A percentile compares a stretch with the other conserved stretches of the same genome.
Evolutionary conservation across 768 basidiomycete species (phyloP).

Genomic region (Leccinum uliginosum): DNA sequence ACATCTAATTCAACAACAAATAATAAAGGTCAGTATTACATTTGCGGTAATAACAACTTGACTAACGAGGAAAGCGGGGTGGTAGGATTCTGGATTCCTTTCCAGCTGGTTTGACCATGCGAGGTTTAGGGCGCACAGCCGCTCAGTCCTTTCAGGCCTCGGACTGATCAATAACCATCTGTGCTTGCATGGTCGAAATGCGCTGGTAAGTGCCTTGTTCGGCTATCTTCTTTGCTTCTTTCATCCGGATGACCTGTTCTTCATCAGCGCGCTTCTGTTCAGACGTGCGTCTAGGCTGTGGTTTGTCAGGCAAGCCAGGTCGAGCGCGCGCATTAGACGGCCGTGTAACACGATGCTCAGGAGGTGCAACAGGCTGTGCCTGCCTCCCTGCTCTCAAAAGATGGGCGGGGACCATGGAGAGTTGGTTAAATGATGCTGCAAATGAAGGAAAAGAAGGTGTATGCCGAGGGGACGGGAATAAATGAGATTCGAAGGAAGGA

Average conservation of each 20-base stretch:
- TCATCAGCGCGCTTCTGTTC: not conserved
- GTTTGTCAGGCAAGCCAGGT: not conserved
- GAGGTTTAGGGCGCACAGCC: not conserved
- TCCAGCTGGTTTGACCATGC: not conserved
- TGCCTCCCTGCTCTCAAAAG: not conserved
- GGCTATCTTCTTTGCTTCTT: not conserved
- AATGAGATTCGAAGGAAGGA: too few relatives aligned
- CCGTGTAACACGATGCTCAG: not conserved
- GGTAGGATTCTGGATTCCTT: not conserved
- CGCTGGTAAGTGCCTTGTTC: not conserved
- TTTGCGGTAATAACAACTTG: not conserved
- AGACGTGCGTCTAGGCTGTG: not conserved
- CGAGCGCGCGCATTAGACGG: not conserved
- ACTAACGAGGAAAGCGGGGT: not conserved
- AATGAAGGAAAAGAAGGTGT: not conserved
- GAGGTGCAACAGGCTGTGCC: not conserved
- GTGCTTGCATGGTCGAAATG: not conserved
- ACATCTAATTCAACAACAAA: too few relatives aligned
- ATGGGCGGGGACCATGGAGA: not conserved
- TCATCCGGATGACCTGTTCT: not conserved
- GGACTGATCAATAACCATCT: not conserved
- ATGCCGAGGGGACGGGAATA: too few relatives aligned
- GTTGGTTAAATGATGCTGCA: not conserved
- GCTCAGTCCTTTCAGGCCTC: not conserved
- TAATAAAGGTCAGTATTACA: not conserved